Evolutionary conservation across 306 rosid species (phyloP), one percentile per base, ranked within the genome.

Genomic region (Spatholobus suberectus): DNA sequence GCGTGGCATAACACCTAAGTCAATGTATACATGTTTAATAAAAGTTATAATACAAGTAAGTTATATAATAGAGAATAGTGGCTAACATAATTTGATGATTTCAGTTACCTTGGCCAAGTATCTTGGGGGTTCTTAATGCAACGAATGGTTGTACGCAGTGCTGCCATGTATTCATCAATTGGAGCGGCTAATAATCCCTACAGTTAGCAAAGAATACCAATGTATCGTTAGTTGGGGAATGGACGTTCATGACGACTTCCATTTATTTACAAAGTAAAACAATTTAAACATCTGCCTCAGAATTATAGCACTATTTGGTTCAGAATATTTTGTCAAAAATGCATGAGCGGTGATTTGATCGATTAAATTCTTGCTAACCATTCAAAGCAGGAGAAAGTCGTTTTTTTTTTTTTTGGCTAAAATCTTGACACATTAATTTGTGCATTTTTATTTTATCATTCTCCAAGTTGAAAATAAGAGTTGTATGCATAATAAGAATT

Each of bases 81-180:
- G 34, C 8, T 24, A 40, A 40, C 26, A 17, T 21, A 13, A 13
- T 55, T 75, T n/a, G 13, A 27, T 78, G 49, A 17, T 9, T 52
- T 5, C 5, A 29, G 20, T 40, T 87, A 90, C 93, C 93, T 86
- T 90, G 41, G 82, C 81, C 35, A 78, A 84, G 73, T 88, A 88
- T 76, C 87, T 88, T 49, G 57, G 58, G 2, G 86, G 40, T 86
- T 80, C 61, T 66, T 78, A 26, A 90, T 90, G 84, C 91, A 88
- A 46, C 90, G 82, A 77, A 88, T 69, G 1, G 70, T 34, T 4
- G 81, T 76, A 1, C 90, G 83, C 72, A 90, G 21, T 61, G 83
- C 88, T n/a, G 24, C 76, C 2, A 82, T 72, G 81, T 83, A 90
- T 7, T 82, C 89, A 79, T 84, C 86, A 26, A 0, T 21, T 79